phyloP scores from a whole-genome alignment of 495 filamentous ascomycete genomes.

The Annulohypoxylon moriforme region DNA sequence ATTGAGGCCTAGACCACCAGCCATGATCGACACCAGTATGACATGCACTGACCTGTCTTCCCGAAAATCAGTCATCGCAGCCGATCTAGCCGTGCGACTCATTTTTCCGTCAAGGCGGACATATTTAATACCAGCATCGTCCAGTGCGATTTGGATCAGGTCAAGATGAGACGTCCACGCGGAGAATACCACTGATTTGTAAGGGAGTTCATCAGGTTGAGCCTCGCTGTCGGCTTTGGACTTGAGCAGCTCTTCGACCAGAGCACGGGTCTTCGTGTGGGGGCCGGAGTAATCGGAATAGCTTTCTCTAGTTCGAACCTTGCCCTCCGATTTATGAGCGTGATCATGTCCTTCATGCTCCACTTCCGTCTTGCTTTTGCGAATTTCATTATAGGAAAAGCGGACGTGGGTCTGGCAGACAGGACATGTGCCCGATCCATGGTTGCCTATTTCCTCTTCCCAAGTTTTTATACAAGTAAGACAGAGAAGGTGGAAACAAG shows the following conservation, averaged over 20 bases:
- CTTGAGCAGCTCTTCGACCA: slow-evolving; percentile 73
- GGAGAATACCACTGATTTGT: slow-evolving; percentile 93
- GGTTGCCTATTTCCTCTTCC: slow-evolving; percentile 52
- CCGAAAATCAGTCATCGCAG: slow-evolving; percentile 79
- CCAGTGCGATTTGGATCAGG: slow-evolving; percentile 87
- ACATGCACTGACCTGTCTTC: slow-evolving; percentile 77
- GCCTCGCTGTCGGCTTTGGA: slow-evolving; percentile 68
- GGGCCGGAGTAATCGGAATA: slow-evolving; percentile 88
- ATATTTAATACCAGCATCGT: slow-evolving; percentile 71
- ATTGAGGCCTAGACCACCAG: slow-evolving; percentile 92
- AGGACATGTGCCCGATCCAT: slow-evolving; percentile 63
- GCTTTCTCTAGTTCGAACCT: slow-evolving; percentile 69
- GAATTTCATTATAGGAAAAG: slow-evolving; percentile 72
- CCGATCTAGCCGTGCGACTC: slow-evolving; percentile 74
- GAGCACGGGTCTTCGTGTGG: slow-evolving; percentile 87
- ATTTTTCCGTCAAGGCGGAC: slow-evolving; percentile 92
- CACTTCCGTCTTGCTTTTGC: slow-evolving; percentile 69
- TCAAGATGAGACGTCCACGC: slow-evolving; percentile 95
- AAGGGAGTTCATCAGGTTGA: slow-evolving; percentile 69
- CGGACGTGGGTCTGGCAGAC: slow-evolving; percentile 72
- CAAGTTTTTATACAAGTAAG: slow-evolving; percentile 71
- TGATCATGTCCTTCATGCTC: slow-evolving; percentile 62
- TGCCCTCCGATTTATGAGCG: slow-evolving; percentile 60
- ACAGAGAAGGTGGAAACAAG: slow-evolving; percentile 87
- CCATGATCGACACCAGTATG: slow-evolving; percentile 90